Evolutionary conservation across 106 monocot genomes (phyloP).

Genomic region (Dactylorhiza incarnata): DNA sequence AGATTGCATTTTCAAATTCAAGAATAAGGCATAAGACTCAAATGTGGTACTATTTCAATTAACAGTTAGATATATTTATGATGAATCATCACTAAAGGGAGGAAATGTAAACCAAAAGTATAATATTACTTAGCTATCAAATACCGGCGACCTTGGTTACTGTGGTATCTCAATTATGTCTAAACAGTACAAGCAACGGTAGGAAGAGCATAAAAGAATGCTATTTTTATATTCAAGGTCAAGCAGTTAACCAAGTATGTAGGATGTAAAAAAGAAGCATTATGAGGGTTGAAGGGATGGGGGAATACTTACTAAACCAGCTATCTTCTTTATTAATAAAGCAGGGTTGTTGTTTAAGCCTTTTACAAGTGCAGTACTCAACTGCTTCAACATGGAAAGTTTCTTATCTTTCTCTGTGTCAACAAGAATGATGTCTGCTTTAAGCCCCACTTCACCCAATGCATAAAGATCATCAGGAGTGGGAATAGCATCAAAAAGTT

Average conservation of each 20-base stretch:
- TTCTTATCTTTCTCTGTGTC: conserved; percentile 92
- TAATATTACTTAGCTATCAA: no score
- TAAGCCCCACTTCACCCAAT: conserved; percentile 61
- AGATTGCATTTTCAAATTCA: not conserved
- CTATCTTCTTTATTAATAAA: conserved; percentile 86
- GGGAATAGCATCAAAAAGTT: conserved; percentile 72
- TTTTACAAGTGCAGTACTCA: conserved; percentile 81
- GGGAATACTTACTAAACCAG: conserved; percentile 69
- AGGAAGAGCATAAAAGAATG: not conserved
- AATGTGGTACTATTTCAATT: not conserved
- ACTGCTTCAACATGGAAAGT: conserved; percentile 88
- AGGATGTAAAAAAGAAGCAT: not conserved
- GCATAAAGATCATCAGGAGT: conserved; percentile 74
- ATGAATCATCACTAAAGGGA: not conserved
- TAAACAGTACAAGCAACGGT: not conserved
- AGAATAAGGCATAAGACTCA: not conserved
- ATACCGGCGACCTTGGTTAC: not conserved
- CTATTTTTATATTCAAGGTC: not conserved
- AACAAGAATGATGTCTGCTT: conserved; percentile 92
- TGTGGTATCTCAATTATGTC: not conserved
- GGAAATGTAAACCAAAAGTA: not conserved
- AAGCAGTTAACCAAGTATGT: not conserved
- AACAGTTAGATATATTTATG: not conserved
- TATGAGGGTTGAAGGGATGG: not conserved
- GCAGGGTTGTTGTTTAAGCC: conserved; percentile 66